These are phyloP conservation scores for Leucocoprinus sp. DNA, from an alignment of 768 basidiomycete species.

Conservation along the genomic window DNA sequence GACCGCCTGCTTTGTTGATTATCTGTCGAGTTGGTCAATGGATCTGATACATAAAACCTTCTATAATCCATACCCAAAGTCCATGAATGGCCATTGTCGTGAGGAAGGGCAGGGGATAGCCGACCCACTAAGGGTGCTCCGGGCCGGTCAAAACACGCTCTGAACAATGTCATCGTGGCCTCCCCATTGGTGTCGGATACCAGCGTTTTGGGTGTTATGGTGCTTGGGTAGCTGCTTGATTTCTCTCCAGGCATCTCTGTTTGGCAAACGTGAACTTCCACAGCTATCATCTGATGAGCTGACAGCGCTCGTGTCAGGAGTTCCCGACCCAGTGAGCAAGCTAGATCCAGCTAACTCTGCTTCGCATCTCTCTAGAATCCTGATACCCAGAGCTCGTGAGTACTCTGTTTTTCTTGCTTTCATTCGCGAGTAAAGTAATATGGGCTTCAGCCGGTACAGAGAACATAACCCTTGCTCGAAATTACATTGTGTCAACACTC, in stretches of 20 bases:
- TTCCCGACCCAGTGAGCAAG: conserved; percentile 59
- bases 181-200: conserved; percentile 8
- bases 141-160: neutral
- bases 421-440: neutral
- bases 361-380: conserved; percentile 74
- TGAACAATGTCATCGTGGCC: conserved; percentile 11
- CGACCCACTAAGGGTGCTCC: neutral
- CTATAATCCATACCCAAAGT: conserved; percentile 58
- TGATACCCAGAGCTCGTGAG: conserved; percentile 80
- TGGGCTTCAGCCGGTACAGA: conserved; percentile 57
- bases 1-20: conserved; percentile 97
- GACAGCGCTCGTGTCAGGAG: conserved; percentile 33
- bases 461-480: conserved; percentile 74
- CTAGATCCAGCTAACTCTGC: conserved; percentile 56
- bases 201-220: conserved; percentile 13
- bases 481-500: conserved; percentile 72
- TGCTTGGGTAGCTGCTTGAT: conserved; percentile 20
- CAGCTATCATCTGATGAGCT: conserved; percentile 46
- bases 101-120: no score
- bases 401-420: conserved; percentile 13
- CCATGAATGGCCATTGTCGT: conserved; percentile 64
- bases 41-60: neutral
- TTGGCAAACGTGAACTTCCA: conserved; percentile 33
- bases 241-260: conserved; percentile 27
- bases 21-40: conserved; percentile 41